These are phyloP conservation scores for Sporodiniella umbellata DNA, from an alignment of 371 early-diverging fungal species.

Conservation along the genomic window DNA sequence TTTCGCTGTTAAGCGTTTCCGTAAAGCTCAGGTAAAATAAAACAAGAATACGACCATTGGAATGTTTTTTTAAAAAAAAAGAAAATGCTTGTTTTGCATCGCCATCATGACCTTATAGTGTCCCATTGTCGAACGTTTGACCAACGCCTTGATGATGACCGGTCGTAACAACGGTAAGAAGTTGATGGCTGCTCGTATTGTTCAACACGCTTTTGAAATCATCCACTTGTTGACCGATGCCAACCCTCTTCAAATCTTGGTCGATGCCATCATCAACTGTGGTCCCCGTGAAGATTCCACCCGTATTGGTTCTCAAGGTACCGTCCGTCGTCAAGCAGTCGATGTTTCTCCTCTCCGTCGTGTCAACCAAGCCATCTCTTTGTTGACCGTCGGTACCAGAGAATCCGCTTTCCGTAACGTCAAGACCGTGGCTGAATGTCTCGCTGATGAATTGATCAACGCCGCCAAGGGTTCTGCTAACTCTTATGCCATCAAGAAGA, in stretches of 20 bases:
- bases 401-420: slow-evolving; percentile 35
- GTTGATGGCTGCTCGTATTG: too few relatives aligned
- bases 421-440: slow-evolving; percentile 83
- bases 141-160: too few relatives aligned
- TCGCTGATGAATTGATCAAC: too few relatives aligned
- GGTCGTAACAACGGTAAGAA: too few relatives aligned
- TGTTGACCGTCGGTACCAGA: slow-evolving; percentile 86
- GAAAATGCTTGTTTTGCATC: slow-evolving; percentile 30
- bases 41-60: too few relatives aligned
- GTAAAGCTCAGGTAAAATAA: slow-evolving; percentile 48
- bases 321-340: slow-evolving; percentile 99
- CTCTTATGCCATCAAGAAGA: slow-evolving; percentile 61
- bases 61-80: too few relatives aligned
- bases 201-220: slow-evolving; percentile 86
- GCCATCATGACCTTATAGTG: too few relatives aligned
- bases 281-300: slow-evolving; percentile 61
- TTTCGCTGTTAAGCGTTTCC: too few relatives aligned
- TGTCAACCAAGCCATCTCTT: slow-evolving; percentile 93
- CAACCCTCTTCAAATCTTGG: slow-evolving; percentile 98
- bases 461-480: too few relatives aligned
- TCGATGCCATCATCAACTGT: slow-evolving; percentile 99
- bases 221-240: slow-evolving; percentile 95
- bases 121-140: slow-evolving; percentile 60
- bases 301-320: slow-evolving; percentile 97
- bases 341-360: slow-evolving; percentile 98